Conservation (phyloP, 2,329 filamentous ascomycete species). For the Fusarium sp. region DNA sequence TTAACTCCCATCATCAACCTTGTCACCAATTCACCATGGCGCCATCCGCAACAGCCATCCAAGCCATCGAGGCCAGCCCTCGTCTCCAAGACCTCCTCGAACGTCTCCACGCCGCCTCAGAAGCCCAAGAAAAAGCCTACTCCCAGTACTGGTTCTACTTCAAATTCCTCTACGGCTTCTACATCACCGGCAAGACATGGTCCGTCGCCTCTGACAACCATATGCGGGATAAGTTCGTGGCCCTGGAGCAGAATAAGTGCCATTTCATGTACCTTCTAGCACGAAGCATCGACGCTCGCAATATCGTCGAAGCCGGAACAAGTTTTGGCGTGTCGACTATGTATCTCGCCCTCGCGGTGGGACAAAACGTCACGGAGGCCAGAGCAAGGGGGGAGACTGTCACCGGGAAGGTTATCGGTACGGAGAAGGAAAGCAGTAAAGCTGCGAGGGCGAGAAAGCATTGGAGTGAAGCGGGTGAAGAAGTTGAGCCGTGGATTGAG, state of each 20-base stretch:
- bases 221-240: conserved; percentile 70
- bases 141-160: conserved; percentile 49
- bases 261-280: conserved; percentile 68
- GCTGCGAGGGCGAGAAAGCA: conserved; percentile 64
- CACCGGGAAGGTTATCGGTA: conserved; percentile 63
- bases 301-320: conserved; percentile 72
- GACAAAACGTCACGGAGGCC: conserved; percentile 56
- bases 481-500: conserved; percentile 66
- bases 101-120: conserved; percentile 47
- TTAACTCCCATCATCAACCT: not conserved
- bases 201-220: conserved; percentile 50
- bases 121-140: conserved; percentile 43
- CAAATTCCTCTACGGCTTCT: conserved; percentile 38
- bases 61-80: conserved; percentile 43
- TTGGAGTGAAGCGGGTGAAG: conserved; percentile 65
- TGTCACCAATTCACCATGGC: conserved; percentile 22
- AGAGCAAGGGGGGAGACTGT: conserved; percentile 37
- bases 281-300: conserved; percentile 61
- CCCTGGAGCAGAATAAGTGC: conserved; percentile 70
- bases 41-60: conserved; percentile 35
- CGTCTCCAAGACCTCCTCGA: conserved; percentile 46
- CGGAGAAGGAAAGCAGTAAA: conserved; percentile 70
- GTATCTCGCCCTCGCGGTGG: conserved; percentile 70
- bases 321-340: conserved; percentile 73
- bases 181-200: conserved; percentile 44